Percentiles rank a stretch among this genome's conserved stretches.
These are phyloP conservation scores for Pelargonium citronellum DNA, from an alignment of 441 rosid genomes.

Conservation along the genomic window DNA sequence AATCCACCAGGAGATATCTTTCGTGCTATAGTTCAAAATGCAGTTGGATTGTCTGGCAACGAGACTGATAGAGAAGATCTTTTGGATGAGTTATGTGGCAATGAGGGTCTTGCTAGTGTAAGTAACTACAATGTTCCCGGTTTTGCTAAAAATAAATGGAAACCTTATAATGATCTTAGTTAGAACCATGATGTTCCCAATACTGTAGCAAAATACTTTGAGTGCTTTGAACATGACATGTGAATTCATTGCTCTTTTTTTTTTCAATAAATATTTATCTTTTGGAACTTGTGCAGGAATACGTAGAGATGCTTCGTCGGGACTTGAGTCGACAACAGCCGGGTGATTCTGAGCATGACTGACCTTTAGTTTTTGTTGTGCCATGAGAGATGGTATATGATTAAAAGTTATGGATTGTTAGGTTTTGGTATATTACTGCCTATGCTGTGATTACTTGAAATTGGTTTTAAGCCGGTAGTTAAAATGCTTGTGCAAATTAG, in stretches of 20 bases:
- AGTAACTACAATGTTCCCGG: conserved; percentile 14
- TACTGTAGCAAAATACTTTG: background rate
- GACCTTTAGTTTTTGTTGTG: conserved; percentile 11
- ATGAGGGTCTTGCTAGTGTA: conserved; percentile 57
- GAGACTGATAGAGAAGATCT: conserved; percentile 37
- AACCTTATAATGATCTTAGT: background rate
- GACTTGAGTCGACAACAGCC: conserved; percentile 36
- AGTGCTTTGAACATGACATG: background rate
- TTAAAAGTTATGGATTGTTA: background rate
- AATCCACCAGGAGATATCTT: conserved; percentile 56
- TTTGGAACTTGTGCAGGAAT: conserved; percentile 42
- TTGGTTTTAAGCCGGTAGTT: background rate
- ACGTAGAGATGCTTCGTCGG: conserved; percentile 47
- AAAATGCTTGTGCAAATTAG: conserved; percentile 27
- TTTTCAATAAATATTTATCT: background rate
- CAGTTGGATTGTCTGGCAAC: conserved; percentile 33
- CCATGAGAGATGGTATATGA: background rate
- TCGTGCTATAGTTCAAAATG: conserved; percentile 53
- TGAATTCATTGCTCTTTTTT: background rate
- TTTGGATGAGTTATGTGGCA: conserved; percentile 41
- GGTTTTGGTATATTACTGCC: conserved; percentile 1
- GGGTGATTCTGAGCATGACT: conserved; percentile 29
- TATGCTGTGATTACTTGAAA: conserved; percentile 2
- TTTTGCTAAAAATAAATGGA: background rate
- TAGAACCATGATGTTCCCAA: background rate